phyloP scores from a whole-genome alignment of 768 basidiomycete species.

The Peribolospora baueri region DNA sequence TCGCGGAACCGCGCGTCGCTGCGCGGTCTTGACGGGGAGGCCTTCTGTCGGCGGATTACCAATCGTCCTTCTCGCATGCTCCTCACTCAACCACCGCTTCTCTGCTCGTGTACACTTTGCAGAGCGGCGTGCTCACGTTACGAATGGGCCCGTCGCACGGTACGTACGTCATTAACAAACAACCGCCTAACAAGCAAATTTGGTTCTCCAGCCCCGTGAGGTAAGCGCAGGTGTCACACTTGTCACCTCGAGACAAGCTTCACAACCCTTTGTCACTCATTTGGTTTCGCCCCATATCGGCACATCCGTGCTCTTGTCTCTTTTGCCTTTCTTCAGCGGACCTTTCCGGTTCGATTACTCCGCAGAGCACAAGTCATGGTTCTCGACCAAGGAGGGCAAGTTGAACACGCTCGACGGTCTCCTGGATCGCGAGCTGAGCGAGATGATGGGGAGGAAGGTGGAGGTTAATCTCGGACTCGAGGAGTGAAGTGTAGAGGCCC shows the following conservation, averaged over 20 bases:
- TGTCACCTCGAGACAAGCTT: neutral
- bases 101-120: neutral
- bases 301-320: neutral
- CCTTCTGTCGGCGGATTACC: neutral
- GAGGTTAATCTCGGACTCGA: conserved; percentile 7
- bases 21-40: neutral
- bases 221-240: conserved; percentile 38
- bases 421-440: conserved; percentile 43
- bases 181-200: conserved; percentile 90
- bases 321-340: conserved; percentile 29
- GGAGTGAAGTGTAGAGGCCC: neutral
- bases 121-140: conserved; percentile 82
- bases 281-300: neutral
- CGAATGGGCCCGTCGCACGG: conserved; percentile 40
- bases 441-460: conserved; percentile 18
- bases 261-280: neutral
- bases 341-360: conserved; percentile 77
- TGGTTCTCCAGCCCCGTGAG: conserved; percentile 65
- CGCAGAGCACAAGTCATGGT: conserved; percentile 35
- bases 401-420: conserved; percentile 30
- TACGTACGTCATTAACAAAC: conserved; percentile 90
- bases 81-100: neutral
- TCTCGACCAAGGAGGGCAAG: conserved; percentile 43
- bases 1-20: no score
- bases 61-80: neutral